Evolutionary conservation across 257 asterid genomes (phyloP), one percentile per base, ranked within the genome.

Genomic region (Parsonsia alboflavescens): DNA sequence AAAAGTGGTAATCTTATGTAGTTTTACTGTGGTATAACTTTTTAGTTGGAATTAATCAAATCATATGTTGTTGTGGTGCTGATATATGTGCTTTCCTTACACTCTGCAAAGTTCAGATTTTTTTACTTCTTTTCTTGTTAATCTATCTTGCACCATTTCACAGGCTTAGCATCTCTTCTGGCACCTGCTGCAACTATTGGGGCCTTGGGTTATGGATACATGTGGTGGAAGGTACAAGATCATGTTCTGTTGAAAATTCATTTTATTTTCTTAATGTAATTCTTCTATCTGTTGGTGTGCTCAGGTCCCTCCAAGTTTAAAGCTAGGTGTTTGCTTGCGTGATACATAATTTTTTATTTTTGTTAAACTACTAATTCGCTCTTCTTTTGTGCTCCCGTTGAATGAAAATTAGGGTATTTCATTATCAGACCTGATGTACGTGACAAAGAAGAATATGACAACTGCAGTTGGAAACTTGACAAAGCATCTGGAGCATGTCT

Each of bases 141-240:
- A 52, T 30, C 68, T 59, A 50, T 71, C 76, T 15, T 30, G 73
- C 79, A n/a, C n/a, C n/a, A n/a, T 73, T 44, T 63, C 33, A 30
- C 85, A 91, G 97, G 89, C 82, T 72, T 83, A 54, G 61, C 87
- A 66, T 68, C 89, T 78, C 84, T 93, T 70, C 67, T 86, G 42
- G 75, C 83, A 75, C 96, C 98, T 74, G 94, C 85, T 72, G 90
- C 97, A 79, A 82, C 96, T 79, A 30, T 86, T 68, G 97, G 97
- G 80, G 90, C 96, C 46, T 26, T 91, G 86, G 94, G 98, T 70
- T 91, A 91, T 83, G 98, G 97, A 67, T 94, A 94, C 83, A 94
- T 94, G 97, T 85, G 97, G 97, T 90, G 97, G 97, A 93, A 93
- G 98, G 97, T 93, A 61, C 71, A 68, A 73, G 39, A 36, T n/a